Conservation (phyloP, 2,329 filamentous ascomycete species). For the Aspergillus hiratsukae region DNA sequence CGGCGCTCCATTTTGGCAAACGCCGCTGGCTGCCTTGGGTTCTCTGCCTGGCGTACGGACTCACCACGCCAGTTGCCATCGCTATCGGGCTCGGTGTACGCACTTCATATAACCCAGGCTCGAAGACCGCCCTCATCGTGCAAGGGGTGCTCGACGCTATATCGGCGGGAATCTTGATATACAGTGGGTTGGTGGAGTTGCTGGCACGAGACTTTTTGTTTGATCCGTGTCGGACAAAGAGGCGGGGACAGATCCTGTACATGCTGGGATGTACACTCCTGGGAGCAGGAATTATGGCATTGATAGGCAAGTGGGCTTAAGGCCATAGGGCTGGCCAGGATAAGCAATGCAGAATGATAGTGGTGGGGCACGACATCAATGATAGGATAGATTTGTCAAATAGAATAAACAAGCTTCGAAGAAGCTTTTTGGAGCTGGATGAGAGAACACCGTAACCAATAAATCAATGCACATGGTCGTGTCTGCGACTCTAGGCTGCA, state of each 20-base stretch:
- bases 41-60: slow-evolving; percentile 46
- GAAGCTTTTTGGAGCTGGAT: too few species aligned
- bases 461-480: too few species aligned
- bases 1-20: slow-evolving; percentile 50
- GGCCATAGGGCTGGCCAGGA: not conserved
- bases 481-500: too few species aligned
- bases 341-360: too few species aligned
- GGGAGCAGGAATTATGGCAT: slow-evolving; percentile 45
- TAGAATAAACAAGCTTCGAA: too few species aligned
- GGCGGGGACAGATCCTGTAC: slow-evolving; percentile 35
- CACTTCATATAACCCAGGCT: slow-evolving; percentile 40
- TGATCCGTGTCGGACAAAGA: slow-evolving; percentile 42
- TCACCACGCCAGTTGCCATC: slow-evolving; percentile 52
- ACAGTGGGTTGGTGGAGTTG: slow-evolving; percentile 49
- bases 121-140: slow-evolving; percentile 41
- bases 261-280: slow-evolving; percentile 40
- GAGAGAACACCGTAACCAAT: too few species aligned
- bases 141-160: slow-evolving; percentile 46
- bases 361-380: too few species aligned
- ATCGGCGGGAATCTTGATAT: slow-evolving; percentile 48
- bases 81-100: slow-evolving; percentile 45
- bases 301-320: slow-evolving; percentile 50
- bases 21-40: slow-evolving; percentile 47
- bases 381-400: too few species aligned
- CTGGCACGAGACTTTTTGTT: slow-evolving; percentile 50